A percentile compares a stretch with the other conserved stretches of the same genome.
Evolutionary conservation across 2,329 filamentous ascomycete species (phyloP).

Genomic region (Epichloe scottii): DNA sequence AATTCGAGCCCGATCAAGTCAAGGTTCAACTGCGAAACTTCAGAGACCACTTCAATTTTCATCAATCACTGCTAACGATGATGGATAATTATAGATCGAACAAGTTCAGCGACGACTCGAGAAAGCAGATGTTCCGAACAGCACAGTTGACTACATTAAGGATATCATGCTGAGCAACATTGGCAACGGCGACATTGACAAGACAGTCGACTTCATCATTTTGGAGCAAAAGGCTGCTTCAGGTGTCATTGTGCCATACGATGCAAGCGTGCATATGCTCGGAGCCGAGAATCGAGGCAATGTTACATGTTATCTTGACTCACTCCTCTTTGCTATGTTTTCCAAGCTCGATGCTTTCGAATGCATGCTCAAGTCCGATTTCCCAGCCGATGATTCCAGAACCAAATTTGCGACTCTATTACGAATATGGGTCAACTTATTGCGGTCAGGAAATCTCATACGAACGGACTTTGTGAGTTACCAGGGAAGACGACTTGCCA

Average conservation of each 20-base stretch:
- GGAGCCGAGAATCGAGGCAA: constrained; percentile 77
- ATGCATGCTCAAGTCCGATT: constrained; percentile 73
- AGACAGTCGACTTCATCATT: constrained; percentile 62
- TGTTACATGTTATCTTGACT: constrained; percentile 91
- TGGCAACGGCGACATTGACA: constrained; percentile 57
- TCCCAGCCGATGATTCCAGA: constrained; percentile 52
- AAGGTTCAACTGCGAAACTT: constrained; percentile 13
- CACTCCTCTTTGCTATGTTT: constrained; percentile 92
- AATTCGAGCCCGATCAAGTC: constrained; percentile 18
- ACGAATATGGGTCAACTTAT: constrained; percentile 84
- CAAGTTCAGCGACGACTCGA: constrained; percentile 27
- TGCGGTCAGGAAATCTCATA: constrained; percentile 75
- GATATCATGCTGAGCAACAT: constrained; percentile 48
- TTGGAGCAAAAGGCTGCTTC: constrained; percentile 72
- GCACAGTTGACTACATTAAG: constrained; percentile 44
- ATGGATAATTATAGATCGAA: constrained; percentile 24
- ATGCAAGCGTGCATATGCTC: constrained; percentile 57
- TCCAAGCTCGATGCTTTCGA: constrained; percentile 82
- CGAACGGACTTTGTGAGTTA: constrained; percentile 63
- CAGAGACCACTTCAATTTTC: not conserved
- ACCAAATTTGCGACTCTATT: constrained; percentile 66
- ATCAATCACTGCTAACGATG: not conserved
- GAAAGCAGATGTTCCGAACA: constrained; percentile 31
- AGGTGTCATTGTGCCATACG: constrained; percentile 64
- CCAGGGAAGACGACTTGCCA: not conserved